Evolutionary conservation across 139 green algal genomes (phyloP), one percentile per base, ranked within the genome.

Genomic region (Micromonas pusilla): DNA sequence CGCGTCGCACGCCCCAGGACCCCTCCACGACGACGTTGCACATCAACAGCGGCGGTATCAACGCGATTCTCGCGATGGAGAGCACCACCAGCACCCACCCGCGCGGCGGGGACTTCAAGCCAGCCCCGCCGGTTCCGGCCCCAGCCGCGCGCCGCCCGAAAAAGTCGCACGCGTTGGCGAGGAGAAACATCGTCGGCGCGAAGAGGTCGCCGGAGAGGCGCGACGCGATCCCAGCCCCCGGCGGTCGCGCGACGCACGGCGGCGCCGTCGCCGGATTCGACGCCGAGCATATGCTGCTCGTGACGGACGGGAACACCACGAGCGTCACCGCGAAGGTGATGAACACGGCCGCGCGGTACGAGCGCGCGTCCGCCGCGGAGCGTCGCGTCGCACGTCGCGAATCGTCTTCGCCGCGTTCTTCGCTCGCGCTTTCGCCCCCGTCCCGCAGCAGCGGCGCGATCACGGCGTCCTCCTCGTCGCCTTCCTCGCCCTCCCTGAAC

Each of bases 131-230:
- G n/a, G n/a, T n/a, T n/a, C n/a, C n/a, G n/a, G n/a, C n/a, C n/a
- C n/a, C n/a, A n/a, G n/a, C n/a, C n/a, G n/a, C n/a, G 19, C 23
- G 19, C 2, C 72, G 72, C 23, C 72, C 72, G 26, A 38, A 19
- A 28, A 68, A 21, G 38, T 78, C 72, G 21, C 72, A 39, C 19
- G 68, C 25, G 45, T 78, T 78, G 72, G 68, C 68, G n/a, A 78
- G 52, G 4, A 78, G 28, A 52, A 78, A 78, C 9, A 78, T 31
- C 30, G 28, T 54, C 13, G 72, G 53, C 9, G 52, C 28, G n/a
- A 62, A 78, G 31, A 70, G 25, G 1, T 68, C 52, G 54, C 72
- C 72, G 5, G 4, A 30, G n/a, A 37, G 19, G 5, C n/a, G 28
- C 39, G n/a, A 28, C 21, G 52, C 25, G 52, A n/a, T n/a, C n/a